A percentile compares a stretch with the other conserved stretches of the same genome.
phyloP scores from a whole-genome alignment of 257 asterid genomes.

The Solanum dulcamara region DNA sequence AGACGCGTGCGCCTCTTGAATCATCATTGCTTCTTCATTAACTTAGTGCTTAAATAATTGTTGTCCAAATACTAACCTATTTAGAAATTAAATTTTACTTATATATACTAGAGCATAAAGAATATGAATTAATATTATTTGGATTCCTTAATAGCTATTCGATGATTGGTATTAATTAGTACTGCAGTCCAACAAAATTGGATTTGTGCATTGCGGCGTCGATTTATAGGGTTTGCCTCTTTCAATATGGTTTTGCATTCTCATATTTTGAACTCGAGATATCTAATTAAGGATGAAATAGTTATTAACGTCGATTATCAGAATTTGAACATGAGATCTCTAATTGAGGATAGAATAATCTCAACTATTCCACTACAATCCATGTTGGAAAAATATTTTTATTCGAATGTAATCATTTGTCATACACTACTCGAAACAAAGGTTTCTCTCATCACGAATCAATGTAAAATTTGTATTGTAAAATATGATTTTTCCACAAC shows the following conservation, averaged over 20 bases:
- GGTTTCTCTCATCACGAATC: accelerated
- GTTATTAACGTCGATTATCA: not conserved
- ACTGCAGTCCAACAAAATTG: not conserved
- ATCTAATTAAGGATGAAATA: no score
- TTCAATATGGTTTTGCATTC: not conserved
- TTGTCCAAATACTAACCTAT: not conserved
- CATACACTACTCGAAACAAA: not conserved
- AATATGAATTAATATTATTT: not conserved
- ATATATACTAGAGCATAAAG: not conserved
- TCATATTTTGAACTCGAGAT: no score
- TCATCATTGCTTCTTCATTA: not conserved
- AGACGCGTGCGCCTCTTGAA: not conserved
- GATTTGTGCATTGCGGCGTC: no score
- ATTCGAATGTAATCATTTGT: not conserved
- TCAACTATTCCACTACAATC: not conserved
- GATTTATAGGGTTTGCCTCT: accelerated
- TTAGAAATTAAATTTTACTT: not conserved
- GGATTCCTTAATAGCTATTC: no score
- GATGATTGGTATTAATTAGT: not conserved
- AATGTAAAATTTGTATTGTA: no score
- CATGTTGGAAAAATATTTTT: not conserved
- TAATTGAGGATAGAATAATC: not conserved
- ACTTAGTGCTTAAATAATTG: not conserved
- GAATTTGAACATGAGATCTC: no score
- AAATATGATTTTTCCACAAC: not conserved